A percentile compares a stretch with the other conserved stretches of the same genome.
Conservation (phyloP, 495 filamentous ascomycete genomes). For the Parathielavia appendiculata region DNA sequence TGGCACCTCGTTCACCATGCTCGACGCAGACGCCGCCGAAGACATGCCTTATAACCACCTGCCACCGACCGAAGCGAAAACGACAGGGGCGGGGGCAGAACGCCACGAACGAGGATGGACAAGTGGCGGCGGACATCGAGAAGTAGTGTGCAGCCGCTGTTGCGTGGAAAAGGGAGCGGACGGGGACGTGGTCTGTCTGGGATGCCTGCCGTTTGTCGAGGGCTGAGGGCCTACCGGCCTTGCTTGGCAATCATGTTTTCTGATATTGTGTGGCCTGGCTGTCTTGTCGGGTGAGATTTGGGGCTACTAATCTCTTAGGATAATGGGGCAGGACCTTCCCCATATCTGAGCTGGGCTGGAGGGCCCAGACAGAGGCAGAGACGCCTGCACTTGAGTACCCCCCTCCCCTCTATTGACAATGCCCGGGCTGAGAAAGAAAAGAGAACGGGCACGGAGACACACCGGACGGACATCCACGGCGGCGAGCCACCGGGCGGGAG, state of each 20-base stretch:
- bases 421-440: no score
- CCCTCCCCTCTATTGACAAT: no score
- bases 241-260: background rate
- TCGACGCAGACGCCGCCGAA: slow-evolving; percentile 31
- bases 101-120: slow-evolving; percentile 25
- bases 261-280: background rate
- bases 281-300: background rate
- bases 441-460: no score
- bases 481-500: no score
- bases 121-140: slow-evolving; percentile 34
- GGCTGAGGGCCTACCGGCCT: slow-evolving; percentile 18
- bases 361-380: no score
- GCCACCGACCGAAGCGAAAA: background rate
- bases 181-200: slow-evolving; percentile 45
- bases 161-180: slow-evolving; percentile 43
- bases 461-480: no score
- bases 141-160: slow-evolving; percentile 43
- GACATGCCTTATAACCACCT: background rate
- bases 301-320: no score
- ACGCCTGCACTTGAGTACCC: no score
- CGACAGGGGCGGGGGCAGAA: background rate
- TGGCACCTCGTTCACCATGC: slow-evolving; percentile 38
- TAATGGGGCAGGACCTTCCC: no score
- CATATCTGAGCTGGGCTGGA: no score
- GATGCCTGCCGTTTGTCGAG: slow-evolving; percentile 41